These are phyloP conservation scores for Scolecobasidium constrictum DNA, from an alignment of 2,329 filamentous ascomycete genomes.

Conservation along the genomic window DNA sequence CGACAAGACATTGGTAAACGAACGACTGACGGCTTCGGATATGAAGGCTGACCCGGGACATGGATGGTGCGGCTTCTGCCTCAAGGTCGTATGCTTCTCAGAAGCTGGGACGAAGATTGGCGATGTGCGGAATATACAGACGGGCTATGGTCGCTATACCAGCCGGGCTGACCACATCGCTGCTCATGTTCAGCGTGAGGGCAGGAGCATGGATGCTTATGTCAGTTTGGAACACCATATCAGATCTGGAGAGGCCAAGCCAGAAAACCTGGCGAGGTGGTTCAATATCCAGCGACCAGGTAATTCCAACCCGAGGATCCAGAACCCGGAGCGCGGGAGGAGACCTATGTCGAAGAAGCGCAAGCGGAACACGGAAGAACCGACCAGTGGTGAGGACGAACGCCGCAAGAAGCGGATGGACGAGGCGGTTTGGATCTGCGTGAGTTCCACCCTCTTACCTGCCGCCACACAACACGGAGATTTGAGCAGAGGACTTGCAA, in stretches of 20 bases:
- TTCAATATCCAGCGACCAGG: not conserved
- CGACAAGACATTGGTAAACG: not conserved
- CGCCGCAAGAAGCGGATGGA: not conserved
- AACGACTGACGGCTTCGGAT: no score
- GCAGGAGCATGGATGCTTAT: not conserved
- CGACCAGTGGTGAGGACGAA: not conserved
- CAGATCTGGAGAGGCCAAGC: not conserved
- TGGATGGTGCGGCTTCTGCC: slow-evolving; percentile 88
- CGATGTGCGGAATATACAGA: not conserved
- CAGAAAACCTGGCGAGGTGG: not conserved
- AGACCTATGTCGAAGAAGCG: no score
- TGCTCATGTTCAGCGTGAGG: slow-evolving; percentile 2
- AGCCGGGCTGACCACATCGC: slow-evolving; percentile 8
- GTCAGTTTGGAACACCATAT: not conserved
- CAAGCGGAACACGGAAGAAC: not conserved
- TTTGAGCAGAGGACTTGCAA: no score
- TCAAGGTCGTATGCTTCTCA: slow-evolving; percentile 31
- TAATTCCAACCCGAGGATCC: not conserved
- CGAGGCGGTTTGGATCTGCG: not conserved
- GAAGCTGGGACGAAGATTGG: not conserved
- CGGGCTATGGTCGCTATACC: not conserved
- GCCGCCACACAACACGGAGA: no score
- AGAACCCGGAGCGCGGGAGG: no score
- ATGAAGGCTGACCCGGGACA: slow-evolving; percentile 46
- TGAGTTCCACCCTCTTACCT: not conserved